Conservation (phyloP, 2,329 filamentous ascomycete species). For the Microdochium bolleyi region DNA sequence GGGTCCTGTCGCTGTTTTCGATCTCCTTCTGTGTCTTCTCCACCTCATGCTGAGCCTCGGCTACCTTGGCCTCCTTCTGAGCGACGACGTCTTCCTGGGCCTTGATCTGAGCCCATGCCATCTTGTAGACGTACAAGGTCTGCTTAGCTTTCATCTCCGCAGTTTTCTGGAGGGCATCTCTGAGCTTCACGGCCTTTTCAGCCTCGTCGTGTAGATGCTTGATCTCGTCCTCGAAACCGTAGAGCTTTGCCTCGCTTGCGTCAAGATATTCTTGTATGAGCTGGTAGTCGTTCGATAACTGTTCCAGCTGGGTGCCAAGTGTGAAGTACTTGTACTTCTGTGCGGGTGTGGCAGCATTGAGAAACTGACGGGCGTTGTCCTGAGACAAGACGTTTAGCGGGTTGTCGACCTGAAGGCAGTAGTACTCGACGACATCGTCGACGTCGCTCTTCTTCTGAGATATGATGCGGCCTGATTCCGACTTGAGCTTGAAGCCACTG, state of each 20-base stretch:
- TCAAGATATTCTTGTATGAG: constrained; percentile 75
- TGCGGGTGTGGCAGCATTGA: constrained; percentile 72
- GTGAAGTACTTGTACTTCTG: constrained; percentile 97
- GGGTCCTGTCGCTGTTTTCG: constrained; percentile 39
- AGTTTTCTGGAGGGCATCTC: constrained; percentile 59
- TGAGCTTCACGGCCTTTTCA: constrained; percentile 55
- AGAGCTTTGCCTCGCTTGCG: constrained; percentile 57
- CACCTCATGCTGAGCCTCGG: constrained; percentile 25
- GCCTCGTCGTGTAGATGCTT: constrained; percentile 46
- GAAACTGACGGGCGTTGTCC: constrained; percentile 87
- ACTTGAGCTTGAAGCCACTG: constrained; percentile 84
- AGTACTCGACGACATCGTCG: constrained; percentile 90
- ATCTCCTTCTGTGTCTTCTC: constrained; percentile 20
- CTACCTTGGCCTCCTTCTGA: constrained; percentile 18
- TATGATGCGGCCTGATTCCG: constrained; percentile 57
- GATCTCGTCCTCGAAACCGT: constrained; percentile 56
- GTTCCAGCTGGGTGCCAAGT: constrained; percentile 87
- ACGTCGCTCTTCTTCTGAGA: constrained; percentile 81
- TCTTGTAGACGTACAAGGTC: constrained; percentile 52
- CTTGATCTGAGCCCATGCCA: constrained; percentile 82
- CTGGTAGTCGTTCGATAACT: constrained; percentile 84
- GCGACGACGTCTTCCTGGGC: constrained; percentile 56
- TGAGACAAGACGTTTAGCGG: constrained; percentile 94
- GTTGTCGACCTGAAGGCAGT: constrained; percentile 90
- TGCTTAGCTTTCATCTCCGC: constrained; percentile 55